A percentile compares a stretch with the other conserved stretches of the same genome.
phyloP scores from a whole-genome alignment of 2,329 filamentous ascomycete genomes.

The Verticillium klebahnii region DNA sequence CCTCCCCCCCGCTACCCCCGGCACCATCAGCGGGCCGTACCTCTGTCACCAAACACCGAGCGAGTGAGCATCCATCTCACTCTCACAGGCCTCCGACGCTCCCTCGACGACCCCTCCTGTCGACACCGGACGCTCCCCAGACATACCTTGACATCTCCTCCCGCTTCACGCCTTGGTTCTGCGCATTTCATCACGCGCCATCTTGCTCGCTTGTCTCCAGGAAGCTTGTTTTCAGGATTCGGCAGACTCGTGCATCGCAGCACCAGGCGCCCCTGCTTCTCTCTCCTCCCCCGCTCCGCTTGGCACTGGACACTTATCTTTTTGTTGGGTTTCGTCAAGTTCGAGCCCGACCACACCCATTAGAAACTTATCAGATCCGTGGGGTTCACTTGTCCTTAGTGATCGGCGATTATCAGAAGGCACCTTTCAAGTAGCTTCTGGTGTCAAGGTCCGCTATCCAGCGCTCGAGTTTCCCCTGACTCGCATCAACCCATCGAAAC shows the following conservation, averaged over 20 bases:
- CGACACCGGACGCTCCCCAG: neutral
- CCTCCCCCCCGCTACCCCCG: neutral
- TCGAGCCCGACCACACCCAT: neutral
- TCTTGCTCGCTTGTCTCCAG: neutral
- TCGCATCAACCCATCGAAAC: neutral
- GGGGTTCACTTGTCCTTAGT: neutral
- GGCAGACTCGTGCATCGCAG: neutral
- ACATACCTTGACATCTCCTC: neutral
- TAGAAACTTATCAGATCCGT: neutral
- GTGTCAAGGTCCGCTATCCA: neutral
- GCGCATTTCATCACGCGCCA: neutral
- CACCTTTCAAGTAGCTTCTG: neutral
- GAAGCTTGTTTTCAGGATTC: neutral
- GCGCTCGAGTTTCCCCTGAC: neutral
- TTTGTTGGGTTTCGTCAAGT: neutral
- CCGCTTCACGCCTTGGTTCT: neutral
- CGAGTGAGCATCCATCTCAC: neutral
- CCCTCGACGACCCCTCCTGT: neutral
- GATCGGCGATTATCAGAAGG: neutral
- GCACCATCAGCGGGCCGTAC: constrained; percentile 2
- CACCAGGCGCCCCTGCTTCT: neutral
- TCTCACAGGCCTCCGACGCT: neutral
- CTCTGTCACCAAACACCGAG: neutral
- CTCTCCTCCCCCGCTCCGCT: neutral
- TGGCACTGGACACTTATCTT: neutral